phyloP scores from a whole-genome alignment of 2,329 filamentous ascomycete species.

The Xylariaceae sp. region DNA sequence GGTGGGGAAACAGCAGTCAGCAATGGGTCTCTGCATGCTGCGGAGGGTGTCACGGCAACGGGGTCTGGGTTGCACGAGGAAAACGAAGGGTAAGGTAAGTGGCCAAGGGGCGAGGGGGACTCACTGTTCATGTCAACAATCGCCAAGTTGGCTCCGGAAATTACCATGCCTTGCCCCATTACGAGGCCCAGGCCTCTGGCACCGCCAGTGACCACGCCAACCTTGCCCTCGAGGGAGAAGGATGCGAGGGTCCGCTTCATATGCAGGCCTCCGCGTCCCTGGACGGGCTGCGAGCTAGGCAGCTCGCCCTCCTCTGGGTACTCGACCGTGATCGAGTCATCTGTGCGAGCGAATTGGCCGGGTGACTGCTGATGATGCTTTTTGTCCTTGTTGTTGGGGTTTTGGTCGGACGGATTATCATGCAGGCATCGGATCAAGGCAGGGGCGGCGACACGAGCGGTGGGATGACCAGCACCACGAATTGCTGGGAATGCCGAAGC shows the following conservation, averaged over 20 bases:
- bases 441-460: conserved; percentile 7
- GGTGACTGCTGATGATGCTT: conserved; percentile 25
- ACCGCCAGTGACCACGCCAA: conserved; percentile 82
- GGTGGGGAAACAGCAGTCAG: not conserved
- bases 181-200: conserved; percentile 83
- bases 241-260: conserved; percentile 77
- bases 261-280: conserved; percentile 70
- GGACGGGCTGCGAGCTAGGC: conserved; percentile 61
- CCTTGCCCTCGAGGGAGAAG: conserved; percentile 79
- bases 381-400: conserved; percentile 21
- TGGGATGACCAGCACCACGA: conserved; percentile 8
- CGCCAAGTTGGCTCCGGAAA: conserved; percentile 80
- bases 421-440: conserved; percentile 9
- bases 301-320: conserved; percentile 70
- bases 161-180: conserved; percentile 86
- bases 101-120: conserved; percentile 21
- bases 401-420: conserved; percentile 17
- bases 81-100: not conserved
- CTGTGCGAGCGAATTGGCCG: conserved; percentile 71
- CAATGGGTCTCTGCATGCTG: not conserved
- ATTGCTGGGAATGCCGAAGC: conserved; percentile 7
- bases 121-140: conserved; percentile 90
- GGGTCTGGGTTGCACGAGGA: not conserved
- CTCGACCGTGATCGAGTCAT: conserved; percentile 68
- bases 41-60: not conserved